Evolutionary conservation across 139 green algal genomes (phyloP).

Genomic region (Chlamydomonas sp.): DNA sequence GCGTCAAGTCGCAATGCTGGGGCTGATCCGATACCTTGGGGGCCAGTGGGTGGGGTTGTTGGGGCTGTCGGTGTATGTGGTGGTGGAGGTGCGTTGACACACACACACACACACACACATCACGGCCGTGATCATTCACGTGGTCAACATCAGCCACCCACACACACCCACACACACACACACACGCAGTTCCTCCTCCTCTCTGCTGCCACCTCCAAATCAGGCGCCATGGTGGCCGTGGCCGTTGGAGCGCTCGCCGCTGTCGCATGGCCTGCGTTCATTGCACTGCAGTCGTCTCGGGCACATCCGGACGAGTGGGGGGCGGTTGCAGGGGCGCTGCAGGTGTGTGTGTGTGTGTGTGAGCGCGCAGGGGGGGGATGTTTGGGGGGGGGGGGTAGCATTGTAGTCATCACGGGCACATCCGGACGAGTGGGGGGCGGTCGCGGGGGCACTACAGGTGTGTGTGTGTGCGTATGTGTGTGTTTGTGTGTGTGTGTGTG

Average conservation of each 20-base stretch:
- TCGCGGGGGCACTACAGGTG: no score
- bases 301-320: not conserved
- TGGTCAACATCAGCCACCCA: not conserved
- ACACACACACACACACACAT: not conserved
- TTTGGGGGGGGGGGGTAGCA: no score
- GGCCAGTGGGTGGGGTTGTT: not conserved
- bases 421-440: no score
- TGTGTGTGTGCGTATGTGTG: no score
- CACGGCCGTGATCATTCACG: not conserved
- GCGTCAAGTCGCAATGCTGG: slow-evolving; percentile 34
- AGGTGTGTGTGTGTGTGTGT: not conserved
- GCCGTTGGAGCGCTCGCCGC: not conserved
- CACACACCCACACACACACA: not conserved
- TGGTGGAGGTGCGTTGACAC: not conserved
- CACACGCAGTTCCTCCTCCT: not conserved
- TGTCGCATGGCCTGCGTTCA: not conserved
- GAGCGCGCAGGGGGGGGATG: no score
- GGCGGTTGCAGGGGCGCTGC: slow-evolving; percentile 10
- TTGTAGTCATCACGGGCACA: not conserved
- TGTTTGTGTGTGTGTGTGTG: no score
- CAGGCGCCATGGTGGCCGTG: not conserved
- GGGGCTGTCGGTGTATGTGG: not conserved
- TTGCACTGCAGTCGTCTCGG: slow-evolving; percentile 5
- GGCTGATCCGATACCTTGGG: not conserved
- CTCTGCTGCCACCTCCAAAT: slow-evolving; percentile 1